Base-by-base conservation (phyloP, 140 eudicot species). In the Eryngium alpinum region DNA sequence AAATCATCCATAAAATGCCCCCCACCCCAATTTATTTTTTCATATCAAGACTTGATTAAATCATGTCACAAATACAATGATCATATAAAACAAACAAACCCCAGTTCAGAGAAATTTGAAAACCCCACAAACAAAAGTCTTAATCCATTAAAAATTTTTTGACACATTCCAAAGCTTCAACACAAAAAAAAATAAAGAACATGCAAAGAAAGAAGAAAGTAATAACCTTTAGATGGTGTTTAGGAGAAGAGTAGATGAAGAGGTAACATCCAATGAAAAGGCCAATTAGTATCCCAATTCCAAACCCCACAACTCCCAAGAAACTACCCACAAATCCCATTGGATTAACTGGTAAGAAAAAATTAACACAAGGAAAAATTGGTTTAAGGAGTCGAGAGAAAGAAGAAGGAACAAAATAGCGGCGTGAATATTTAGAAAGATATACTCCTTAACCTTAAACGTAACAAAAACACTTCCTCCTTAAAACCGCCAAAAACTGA, bases 301-400 rank as follows among this genome's bases (percentile, higher is more conserved):
- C 94, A 74, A 88, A 85, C 33, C 98, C 98, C 63, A 94, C 27
- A 49, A 90, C 11, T 62, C 97, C 97, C 86, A 89, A 78, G 19
- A 92, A 85, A 86, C 87, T 83, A 83, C 96, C 82, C 56, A 89
- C 65, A 81, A 91, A 85, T 63, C 92, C 98, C 97, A 90, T 93
- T 74, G 3, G 25, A 73, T 73, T 3, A 34, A 18, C 46, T 38
- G 4, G 46, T 4, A 38, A 4, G 7, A 38, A 38, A 7, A 38
- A 38, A 38, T n/a, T n/a, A n/a, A n/a, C n/a, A n/a, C n/a, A n/a
- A n/a, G n/a, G 46, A 38, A 38, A 38, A 38, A 38, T 2, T 38
- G 46, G 46, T 38, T 38, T 38, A 38, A 7, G 7, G 46, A 38
- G 46, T 38, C n/a, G n/a, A 38, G 46, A 38, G 46, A 38, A 7